Conservation (phyloP, 2,329 filamentous ascomycete species). For the Exutisphaerella laricina region DNA sequence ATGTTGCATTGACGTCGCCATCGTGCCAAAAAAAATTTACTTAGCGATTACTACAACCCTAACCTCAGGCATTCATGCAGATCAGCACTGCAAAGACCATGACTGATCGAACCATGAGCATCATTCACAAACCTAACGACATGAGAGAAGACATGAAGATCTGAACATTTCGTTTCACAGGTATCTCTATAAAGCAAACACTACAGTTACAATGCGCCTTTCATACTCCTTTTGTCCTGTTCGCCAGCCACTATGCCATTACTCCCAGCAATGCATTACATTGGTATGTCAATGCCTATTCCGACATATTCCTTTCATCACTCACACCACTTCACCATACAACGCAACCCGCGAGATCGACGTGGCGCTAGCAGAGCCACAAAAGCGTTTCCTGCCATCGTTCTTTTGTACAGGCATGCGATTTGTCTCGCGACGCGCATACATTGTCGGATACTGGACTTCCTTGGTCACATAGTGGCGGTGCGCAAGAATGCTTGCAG, state of each 20-base stretch:
- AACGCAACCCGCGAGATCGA: constrained; percentile 22
- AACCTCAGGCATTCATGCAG: too few relatives aligned
- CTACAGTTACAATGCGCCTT: constrained; percentile 4
- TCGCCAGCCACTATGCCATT: not conserved
- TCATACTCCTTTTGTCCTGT: constrained; percentile 4
- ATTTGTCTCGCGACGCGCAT: constrained; percentile 17
- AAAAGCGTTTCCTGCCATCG: constrained; percentile 32
- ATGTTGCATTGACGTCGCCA: too few relatives aligned
- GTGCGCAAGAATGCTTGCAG: constrained; percentile 24
- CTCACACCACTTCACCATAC: constrained; percentile 22
- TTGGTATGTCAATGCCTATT: not conserved
- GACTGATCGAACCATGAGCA: too few relatives aligned
- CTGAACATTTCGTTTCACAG: not conserved
- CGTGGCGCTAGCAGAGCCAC: constrained; percentile 26
- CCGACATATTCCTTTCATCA: not conserved
- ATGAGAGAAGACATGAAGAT: too few relatives aligned
- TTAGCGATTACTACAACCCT: too few relatives aligned
- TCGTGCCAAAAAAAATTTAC: too few relatives aligned
- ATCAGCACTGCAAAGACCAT: too few relatives aligned
- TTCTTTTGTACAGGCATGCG: constrained; percentile 29
- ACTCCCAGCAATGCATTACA: constrained; percentile 2
- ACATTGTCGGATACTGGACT: constrained; percentile 22
- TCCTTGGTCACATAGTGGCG: constrained; percentile 21
- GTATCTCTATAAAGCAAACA: constrained; percentile 5
- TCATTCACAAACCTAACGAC: too few relatives aligned